Conservation (phyloP, 768 basidiomycete genomes). For the Auriscalpium vulgare region DNA sequence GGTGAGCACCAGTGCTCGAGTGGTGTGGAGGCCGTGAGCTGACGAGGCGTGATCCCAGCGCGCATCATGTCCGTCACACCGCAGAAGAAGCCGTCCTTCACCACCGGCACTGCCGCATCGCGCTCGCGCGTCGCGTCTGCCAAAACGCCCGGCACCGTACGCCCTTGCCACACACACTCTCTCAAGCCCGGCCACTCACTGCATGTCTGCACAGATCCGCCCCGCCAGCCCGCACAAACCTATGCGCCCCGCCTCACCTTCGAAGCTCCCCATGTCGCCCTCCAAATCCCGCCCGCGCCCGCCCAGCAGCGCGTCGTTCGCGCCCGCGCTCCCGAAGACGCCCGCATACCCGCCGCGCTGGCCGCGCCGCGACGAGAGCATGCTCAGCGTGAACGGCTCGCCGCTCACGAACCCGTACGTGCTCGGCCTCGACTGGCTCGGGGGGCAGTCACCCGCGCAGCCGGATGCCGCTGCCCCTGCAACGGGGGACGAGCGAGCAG, state of each 20-base stretch:
- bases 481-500: slow-evolving; percentile 5
- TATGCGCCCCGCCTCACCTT: slow-evolving; percentile 43
- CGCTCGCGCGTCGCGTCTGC: slow-evolving; percentile 16
- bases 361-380: slow-evolving; percentile 66
- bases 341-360: slow-evolving; percentile 55
- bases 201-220: slow-evolving; percentile 17
- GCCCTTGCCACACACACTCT: background rate
- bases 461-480: slow-evolving; percentile 28
- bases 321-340: slow-evolving; percentile 56
- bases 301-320: slow-evolving; percentile 65
- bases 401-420: slow-evolving; percentile 75
- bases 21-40: background rate
- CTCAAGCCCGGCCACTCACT: background rate
- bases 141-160: slow-evolving; percentile 26
- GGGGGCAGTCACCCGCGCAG: slow-evolving; percentile 35
- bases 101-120: background rate
- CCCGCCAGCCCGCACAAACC: slow-evolving; percentile 31
- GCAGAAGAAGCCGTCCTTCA: slow-evolving; percentile 38
- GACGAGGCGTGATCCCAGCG: slow-evolving; percentile 30
- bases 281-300: slow-evolving; percentile 18
- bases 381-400: slow-evolving; percentile 78
- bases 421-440: slow-evolving; percentile 55
- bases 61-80: slow-evolving; percentile 47
- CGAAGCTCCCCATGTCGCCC: slow-evolving; percentile 31
- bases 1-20: slow-evolving; percentile 3